These are phyloP conservation scores for Chlamydomonas sp. DNA, from an alignment of 139 green algal species.

Conservation along the genomic window DNA sequence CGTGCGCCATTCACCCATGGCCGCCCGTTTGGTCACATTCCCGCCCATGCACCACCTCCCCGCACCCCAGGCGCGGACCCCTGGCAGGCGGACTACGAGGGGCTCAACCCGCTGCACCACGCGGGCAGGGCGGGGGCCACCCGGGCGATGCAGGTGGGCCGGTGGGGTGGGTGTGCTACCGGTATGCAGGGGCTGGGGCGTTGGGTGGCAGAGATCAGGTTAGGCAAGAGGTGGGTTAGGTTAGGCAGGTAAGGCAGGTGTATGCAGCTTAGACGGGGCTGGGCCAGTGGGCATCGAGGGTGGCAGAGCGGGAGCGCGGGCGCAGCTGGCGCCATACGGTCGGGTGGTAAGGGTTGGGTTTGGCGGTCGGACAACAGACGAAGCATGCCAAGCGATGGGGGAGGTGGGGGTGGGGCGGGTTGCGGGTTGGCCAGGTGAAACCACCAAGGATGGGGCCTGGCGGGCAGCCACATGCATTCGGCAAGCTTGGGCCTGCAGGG, in stretches of 20 bases:
- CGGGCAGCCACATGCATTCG: too few relatives aligned
- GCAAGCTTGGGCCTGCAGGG: too few relatives aligned
- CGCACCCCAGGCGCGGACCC: slow-evolving; percentile 25
- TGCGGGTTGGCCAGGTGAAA: too few relatives aligned
- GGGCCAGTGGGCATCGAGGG: neutral
- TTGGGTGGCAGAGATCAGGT: neutral
- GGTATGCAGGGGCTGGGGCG: neutral
- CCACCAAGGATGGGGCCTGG: too few relatives aligned
- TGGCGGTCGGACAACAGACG: too few relatives aligned
- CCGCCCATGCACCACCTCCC: neutral
- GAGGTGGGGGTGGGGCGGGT: too few relatives aligned
- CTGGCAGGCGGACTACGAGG: slow-evolving; percentile 31
- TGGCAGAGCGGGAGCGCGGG: neutral
- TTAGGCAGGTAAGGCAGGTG: neutral
- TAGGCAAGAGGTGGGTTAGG: neutral
- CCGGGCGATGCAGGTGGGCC: slow-evolving; percentile 12
- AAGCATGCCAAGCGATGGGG: too few relatives aligned
- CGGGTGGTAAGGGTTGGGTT: too few relatives aligned
- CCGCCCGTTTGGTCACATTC: neutral
- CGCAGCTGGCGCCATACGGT: too few relatives aligned
- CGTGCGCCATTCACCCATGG: neutral
- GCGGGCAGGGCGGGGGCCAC: slow-evolving; percentile 8
- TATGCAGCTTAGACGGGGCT: neutral
- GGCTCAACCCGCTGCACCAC: slow-evolving; percentile 18
- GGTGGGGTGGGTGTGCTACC: neutral